Evolutionary conservation across 352 stramenopile species (phyloP).

Genomic region (Pilasporangium apinafurcum): DNA sequence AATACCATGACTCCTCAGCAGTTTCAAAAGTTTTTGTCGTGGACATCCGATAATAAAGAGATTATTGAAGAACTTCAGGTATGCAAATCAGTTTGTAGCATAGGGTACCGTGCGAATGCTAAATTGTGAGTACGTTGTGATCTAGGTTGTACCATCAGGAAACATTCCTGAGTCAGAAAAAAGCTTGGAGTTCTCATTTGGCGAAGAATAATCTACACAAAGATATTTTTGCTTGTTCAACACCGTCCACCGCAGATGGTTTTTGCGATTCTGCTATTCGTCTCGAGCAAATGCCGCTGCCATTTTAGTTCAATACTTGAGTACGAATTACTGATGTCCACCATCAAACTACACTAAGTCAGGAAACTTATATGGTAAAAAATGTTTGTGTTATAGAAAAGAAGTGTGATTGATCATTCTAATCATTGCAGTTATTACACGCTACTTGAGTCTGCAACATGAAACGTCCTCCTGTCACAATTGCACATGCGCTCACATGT

Average conservation of each 20-base stretch:
- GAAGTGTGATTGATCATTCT: background rate
- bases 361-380: too few species aligned
- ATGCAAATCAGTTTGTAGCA: background rate
- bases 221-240: too few species aligned
- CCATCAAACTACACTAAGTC: too few species aligned
- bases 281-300: too few species aligned
- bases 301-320: too few species aligned
- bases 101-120: background rate
- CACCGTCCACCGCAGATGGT: too few species aligned
- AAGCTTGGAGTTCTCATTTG: slow-evolving; percentile 70
- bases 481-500: slow-evolving; percentile 70
- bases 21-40: slow-evolving; percentile 80
- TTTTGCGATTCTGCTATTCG: too few species aligned
- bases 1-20: slow-evolving; percentile 77
- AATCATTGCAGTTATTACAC: too few species aligned
- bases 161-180: slow-evolving; percentile 27
- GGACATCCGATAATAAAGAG: slow-evolving; percentile 67
- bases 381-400: background rate
- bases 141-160: slow-evolving; percentile 39
- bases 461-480: too few species aligned
- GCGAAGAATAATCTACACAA: too few species aligned
- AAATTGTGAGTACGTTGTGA: background rate
- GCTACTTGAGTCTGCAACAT: slow-evolving; percentile 1
- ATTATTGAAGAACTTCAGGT: slow-evolving; percentile 71
- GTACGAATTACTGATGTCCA: too few species aligned